Conservation (phyloP, 2,329 filamentous ascomycete species). For the Cladosporium sp. region DNA sequence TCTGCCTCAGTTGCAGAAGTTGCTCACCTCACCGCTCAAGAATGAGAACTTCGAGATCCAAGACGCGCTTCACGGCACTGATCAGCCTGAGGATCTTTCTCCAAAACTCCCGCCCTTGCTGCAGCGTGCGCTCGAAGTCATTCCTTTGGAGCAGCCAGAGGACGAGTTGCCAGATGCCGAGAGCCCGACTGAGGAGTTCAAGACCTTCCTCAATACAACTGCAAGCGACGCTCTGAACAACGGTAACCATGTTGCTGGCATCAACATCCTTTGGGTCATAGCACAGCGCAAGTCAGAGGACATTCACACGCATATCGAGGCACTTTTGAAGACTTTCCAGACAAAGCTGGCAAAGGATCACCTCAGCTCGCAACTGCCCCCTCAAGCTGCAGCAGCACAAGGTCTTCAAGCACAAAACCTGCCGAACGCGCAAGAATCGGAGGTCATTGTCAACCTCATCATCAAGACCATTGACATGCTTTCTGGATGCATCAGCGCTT, state of each 20-base stretch:
- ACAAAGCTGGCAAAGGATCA: slow-evolving; percentile 91
- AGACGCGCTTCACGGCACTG: slow-evolving; percentile 76
- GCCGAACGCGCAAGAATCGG: slow-evolving; percentile 70
- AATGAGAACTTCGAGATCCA: slow-evolving; percentile 90
- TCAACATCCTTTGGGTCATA: slow-evolving; percentile 91
- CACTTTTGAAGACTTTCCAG: slow-evolving; percentile 90
- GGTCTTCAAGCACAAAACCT: slow-evolving; percentile 42
- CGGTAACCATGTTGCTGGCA: slow-evolving; percentile 76
- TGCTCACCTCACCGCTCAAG: slow-evolving; percentile 83
- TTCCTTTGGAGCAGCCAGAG: slow-evolving; percentile 71
- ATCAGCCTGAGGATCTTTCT: slow-evolving; percentile 64
- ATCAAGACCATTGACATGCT: slow-evolving; percentile 94
- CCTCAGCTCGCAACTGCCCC: slow-evolving; percentile 65
- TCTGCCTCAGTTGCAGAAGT: slow-evolving; percentile 73
- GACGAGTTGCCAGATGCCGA: slow-evolving; percentile 69
- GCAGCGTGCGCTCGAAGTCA: slow-evolving; percentile 78
- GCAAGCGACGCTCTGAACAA: slow-evolving; percentile 77
- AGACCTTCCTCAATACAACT: slow-evolving; percentile 76
- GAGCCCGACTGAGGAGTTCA: slow-evolving; percentile 77
- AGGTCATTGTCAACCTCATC: slow-evolving; percentile 86
- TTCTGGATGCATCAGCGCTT: slow-evolving; percentile 82
- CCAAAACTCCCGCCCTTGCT: slow-evolving; percentile 65
- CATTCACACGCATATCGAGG: slow-evolving; percentile 82
- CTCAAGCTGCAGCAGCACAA: slow-evolving; percentile 48
- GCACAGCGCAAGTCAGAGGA: slow-evolving; percentile 78